phyloP scores from a whole-genome alignment of 2,329 filamentous ascomycete species.

The Trichoderma koningii region DNA sequence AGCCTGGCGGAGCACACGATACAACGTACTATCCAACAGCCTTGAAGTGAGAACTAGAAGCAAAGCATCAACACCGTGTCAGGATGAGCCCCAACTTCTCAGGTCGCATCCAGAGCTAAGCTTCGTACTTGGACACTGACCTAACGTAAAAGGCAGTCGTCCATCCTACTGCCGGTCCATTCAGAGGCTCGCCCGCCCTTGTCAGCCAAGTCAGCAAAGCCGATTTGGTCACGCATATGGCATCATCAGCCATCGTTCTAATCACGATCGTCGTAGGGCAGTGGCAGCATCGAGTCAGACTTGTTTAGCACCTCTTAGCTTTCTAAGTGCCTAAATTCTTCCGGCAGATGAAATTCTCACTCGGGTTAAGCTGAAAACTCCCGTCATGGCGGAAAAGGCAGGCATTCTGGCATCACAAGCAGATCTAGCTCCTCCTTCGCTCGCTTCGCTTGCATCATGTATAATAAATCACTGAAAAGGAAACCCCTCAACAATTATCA shows the following conservation, averaged over 20 bases:
- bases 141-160: too few species aligned
- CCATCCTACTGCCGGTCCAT: background rate
- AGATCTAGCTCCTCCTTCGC: background rate
- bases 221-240: background rate
- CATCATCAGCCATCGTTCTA: background rate
- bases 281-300: background rate
- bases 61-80: background rate
- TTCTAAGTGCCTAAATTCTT: background rate
- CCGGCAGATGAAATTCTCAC: background rate
- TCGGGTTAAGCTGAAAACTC: too few species aligned
- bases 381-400: too few species aligned
- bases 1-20: background rate
- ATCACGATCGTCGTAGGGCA: background rate
- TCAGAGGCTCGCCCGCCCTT: background rate
- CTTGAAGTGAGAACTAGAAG: background rate
- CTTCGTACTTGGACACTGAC: too few species aligned
- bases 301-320: background rate
- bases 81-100: background rate
- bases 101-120: too few species aligned
- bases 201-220: constrained; percentile 8
- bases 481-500: background rate
- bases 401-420: background rate
- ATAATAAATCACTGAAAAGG: background rate
- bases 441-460: background rate
- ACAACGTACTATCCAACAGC: background rate